Conservation (phyloP, 2,329 filamentous ascomycete genomes). For the Leptographium wingfieldii region DNA sequence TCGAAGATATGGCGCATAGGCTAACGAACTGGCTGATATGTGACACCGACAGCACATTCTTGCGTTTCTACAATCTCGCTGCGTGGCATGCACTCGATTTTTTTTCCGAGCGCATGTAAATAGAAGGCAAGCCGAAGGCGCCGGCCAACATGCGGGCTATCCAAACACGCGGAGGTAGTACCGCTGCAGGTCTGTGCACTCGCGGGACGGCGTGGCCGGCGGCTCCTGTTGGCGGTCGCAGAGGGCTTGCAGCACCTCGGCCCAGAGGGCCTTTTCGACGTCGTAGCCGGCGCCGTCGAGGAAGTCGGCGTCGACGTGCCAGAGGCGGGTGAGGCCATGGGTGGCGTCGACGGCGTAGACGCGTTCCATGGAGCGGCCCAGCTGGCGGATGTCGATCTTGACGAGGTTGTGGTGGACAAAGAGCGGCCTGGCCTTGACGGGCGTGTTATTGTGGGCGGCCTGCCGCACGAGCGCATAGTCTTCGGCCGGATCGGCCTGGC, state of each 20-base stretch:
- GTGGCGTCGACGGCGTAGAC: conserved; percentile 13
- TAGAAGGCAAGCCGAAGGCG: background rate
- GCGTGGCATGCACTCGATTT: background rate
- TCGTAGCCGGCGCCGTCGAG: conserved; percentile 18
- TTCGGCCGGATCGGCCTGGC: conserved; percentile 19
- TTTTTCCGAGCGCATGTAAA: background rate
- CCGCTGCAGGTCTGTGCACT: conserved; percentile 23
- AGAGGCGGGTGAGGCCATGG: conserved; percentile 16
- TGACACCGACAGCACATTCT: background rate
- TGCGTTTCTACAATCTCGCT: background rate
- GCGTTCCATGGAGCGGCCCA: conserved; percentile 12
- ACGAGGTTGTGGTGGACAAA: conserved; percentile 26
- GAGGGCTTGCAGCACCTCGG: conserved; percentile 18
- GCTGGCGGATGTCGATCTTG: conserved; percentile 21
- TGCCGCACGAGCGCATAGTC: conserved; percentile 14
- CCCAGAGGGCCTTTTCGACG: conserved; percentile 21
- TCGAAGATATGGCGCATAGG: background rate
- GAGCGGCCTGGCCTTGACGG: conserved; percentile 13
- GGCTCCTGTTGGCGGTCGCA: conserved; percentile 13
- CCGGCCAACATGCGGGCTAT: background rate
- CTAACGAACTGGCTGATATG: background rate
- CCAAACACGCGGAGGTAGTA: conserved; percentile 9
- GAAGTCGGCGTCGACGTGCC: conserved; percentile 17
- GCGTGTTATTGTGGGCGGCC: background rate
- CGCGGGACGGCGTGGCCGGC: conserved; percentile 4